phyloP scores from a whole-genome alignment of 2,329 filamentous ascomycete species.

The Helotiales sp. region DNA sequence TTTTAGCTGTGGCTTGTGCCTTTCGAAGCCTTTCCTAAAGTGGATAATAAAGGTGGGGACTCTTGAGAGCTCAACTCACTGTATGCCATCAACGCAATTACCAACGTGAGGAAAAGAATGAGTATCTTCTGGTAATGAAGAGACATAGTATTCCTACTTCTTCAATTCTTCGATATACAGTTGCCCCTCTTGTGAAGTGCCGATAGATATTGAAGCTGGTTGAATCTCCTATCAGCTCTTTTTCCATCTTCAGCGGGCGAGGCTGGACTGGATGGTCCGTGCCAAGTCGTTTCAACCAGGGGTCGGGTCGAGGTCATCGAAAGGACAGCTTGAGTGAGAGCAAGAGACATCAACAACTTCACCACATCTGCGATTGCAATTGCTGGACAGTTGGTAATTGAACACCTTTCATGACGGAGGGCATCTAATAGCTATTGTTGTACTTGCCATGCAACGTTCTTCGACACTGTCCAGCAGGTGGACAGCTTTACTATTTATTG shows the following conservation, averaged over 20 bases:
- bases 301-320: neutral
- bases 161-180: too few relatives aligned
- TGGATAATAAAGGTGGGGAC: too few relatives aligned
- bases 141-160: too few relatives aligned
- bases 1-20: slow-evolving; percentile 4
- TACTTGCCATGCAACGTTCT: slow-evolving; percentile 26
- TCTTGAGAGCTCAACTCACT: too few relatives aligned
- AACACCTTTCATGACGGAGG: neutral
- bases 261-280: too few relatives aligned
- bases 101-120: too few relatives aligned
- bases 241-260: too few relatives aligned
- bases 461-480: slow-evolving; percentile 56
- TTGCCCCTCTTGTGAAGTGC: too few relatives aligned
- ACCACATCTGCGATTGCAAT: slow-evolving; percentile 4
- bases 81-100: too few relatives aligned
- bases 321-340: slow-evolving; percentile 10
- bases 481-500: slow-evolving; percentile 63
- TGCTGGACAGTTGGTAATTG: slow-evolving; percentile 17
- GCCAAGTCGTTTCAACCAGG: neutral
- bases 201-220: too few relatives aligned
- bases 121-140: too few relatives aligned
- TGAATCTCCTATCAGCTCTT: too few relatives aligned
- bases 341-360: neutral
- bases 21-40: neutral
- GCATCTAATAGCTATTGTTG: slow-evolving; percentile 5